Base-by-base conservation (phyloP, 768 basidiomycete genomes). In the Mycena filopes region DNA sequence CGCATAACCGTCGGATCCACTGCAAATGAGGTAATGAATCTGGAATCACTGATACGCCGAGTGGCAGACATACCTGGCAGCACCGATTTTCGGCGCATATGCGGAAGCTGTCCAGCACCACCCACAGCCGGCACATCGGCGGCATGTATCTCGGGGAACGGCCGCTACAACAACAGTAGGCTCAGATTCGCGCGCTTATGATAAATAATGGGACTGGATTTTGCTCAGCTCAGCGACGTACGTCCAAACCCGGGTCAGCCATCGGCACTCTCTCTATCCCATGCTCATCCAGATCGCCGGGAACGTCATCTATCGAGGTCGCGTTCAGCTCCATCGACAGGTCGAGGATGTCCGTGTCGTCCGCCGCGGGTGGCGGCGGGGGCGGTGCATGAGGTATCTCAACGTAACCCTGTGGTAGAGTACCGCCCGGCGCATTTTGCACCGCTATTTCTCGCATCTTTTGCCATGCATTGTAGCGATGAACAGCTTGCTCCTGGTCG, bases 31-130 rank as follows among this genome's bases (percentile, higher is more conserved):
- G 36, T 36, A 36, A 36, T 36, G 67, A 75, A 65, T 53, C 48
- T 56, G 46, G 49, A 70, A 65, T 55, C 71, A 69, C 50, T 45
- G 29, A 46, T 61, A 38, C 29, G 40, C 21, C 26, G 23, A 20
- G n/a, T n/a, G 15, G 18, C 3, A n/a, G 28, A 78, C 80, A 73
- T 76, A 94, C 94, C 91, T 80, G 95, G 96, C 66, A 98, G 83
- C 49, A 97, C 96, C 72, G 95, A 97, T 83, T 96, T 98, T 77
- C 97, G 87, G 71, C 97, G 89, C 36, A 96, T 88, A 79, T 99
- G 97, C 57, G 95, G 84, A 7, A 57, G 31, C n/a, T 36, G 36
- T 36, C 9, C 43, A 46, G 89, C 87, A 62, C 83, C 80, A 58
- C 85, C 77, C 67, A 83, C 77, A 31, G 87, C 82, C 48, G 86